Evolutionary conservation across 768 basidiomycete genomes (phyloP), one percentile per base, ranked within the genome.

Genomic region (Tylopilus sp.): DNA sequence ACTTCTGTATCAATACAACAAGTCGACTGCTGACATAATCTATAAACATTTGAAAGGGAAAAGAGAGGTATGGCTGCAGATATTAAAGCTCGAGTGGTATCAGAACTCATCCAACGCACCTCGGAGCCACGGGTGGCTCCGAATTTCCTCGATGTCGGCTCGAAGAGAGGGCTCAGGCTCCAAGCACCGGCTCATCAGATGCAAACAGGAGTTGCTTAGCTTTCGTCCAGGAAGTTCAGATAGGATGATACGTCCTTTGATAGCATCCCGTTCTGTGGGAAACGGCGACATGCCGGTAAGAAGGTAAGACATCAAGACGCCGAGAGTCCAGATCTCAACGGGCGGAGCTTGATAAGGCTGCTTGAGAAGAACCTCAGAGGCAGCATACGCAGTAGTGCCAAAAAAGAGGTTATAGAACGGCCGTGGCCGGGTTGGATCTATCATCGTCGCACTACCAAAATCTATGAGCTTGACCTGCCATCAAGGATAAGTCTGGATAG

Each of bases 271-370:
- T 58, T 88, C 87, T 17, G 89, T 89, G 43, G 92, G 90, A 68
- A 98, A 99, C 3, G 95, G 95, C 17, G 96, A 89, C 54, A 88
- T 78, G 4, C 96, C 96, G 19, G 92, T 95, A 47, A 99, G 81
- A 50, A 99, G 80, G 67, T 93, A 97, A 42, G 92, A 96, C 61
- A 99, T 84, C 50, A 99, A 82, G 30, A 98, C 90, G 17, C 96
- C 96, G 22, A 97, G 82, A 9, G 89, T 92, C 96, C 96, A 99
- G 40, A 98, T 83, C 69, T 99, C 96, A 24, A 92, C 93, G 34
- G 95, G 94, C 0, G 93, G 85, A 0, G 96, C 94, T 54, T 89
- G 90, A 67, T 99, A 98, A 12, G 84, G 80, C 65, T 84, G 84
- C 69, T 93, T 92, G 28, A 81, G 82, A 41, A 98, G 83, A 57